Base-by-base conservation (phyloP, 2,329 filamentous ascomycete species). In the Penicillium paneum region DNA sequence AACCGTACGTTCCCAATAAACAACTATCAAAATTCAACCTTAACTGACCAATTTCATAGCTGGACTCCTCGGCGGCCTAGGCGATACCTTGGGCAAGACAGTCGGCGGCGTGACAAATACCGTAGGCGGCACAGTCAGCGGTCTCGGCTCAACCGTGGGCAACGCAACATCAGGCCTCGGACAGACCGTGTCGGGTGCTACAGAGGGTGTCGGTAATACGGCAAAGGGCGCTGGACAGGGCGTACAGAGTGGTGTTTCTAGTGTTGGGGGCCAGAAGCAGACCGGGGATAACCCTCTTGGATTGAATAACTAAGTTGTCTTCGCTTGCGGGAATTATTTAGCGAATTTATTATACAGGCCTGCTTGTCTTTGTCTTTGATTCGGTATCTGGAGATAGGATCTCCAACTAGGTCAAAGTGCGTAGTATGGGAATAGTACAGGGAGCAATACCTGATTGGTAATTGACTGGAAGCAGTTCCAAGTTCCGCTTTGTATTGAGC, bases 61-160 rank as follows among this genome's bases (percentile, higher is more conserved):
- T 44, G 62, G 64, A 34, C 61, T 67, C 48, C 63, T 67, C 46
- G 67, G 66, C 5, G 65, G 66, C 19, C 36, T 70, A 8, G 61
- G 60, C 28, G 63, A 68, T 41, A 67, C 64, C 32, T 29, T 69
- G 15, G 66, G 66, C 40, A 66, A 67, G 38, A 67, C 67, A 26
- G 64, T 69, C 28, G 64, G 65, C 54, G 71, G 71, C 49, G 59
- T 71, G 11, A 70, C 69, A 38, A 66, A 66, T 58, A 71, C 69
- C 2, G 47, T 68, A 2, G 68, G 69, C 36, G 42, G 29, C 29
- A 56, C 63, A 5, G 65, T 70, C 19, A 57, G 65, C 11, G 66
- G 68, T 19, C 52, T 72, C 5, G 68, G 69, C 17, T 66, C 65
- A 49, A 73, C 71, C 4, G 70, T 71, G 11, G 71, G 71, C 32